Conservation (phyloP, 2,329 filamentous ascomycete genomes). For the Metarhizium brunneum region DNA sequence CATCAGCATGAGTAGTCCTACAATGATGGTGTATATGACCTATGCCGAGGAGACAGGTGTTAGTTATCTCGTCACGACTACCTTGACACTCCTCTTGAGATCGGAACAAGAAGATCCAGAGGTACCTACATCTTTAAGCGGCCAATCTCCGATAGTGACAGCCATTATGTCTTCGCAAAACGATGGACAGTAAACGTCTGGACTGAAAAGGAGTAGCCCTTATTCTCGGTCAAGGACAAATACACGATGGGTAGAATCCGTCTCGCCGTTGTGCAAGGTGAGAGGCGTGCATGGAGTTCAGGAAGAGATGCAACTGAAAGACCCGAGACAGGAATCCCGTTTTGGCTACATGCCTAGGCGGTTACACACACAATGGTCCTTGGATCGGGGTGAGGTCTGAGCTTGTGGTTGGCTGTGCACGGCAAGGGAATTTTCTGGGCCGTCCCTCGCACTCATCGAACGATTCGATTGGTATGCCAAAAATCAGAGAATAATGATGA, state of each 20-base stretch:
- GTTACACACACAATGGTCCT: neutral
- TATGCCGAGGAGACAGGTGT: conserved; percentile 28
- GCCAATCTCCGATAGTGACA: conserved; percentile 35
- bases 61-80: neutral
- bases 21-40: conserved; percentile 77
- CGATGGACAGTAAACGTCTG: neutral
- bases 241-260: neutral
- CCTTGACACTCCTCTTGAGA: neutral
- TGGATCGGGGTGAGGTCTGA: conserved; percentile 1
- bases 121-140: conserved; percentile 31
- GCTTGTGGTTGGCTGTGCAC: conserved; percentile 2
- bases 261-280: neutral
- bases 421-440: neutral
- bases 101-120: too few species aligned
- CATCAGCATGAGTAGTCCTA: conserved; percentile 73
- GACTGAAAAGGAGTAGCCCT: neutral
- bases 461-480: neutral
- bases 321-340: neutral
- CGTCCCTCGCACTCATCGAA: neutral
- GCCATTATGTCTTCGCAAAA: conserved; percentile 26
- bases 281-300: neutral
- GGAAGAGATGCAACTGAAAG: neutral
- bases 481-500: neutral
- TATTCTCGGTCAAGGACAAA: neutral
- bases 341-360: neutral